A percentile compares a stretch with the other conserved stretches of the same genome.
Evolutionary conservation across 345 rosid genomes (phyloP).

Genomic region (Salix dunnii): DNA sequence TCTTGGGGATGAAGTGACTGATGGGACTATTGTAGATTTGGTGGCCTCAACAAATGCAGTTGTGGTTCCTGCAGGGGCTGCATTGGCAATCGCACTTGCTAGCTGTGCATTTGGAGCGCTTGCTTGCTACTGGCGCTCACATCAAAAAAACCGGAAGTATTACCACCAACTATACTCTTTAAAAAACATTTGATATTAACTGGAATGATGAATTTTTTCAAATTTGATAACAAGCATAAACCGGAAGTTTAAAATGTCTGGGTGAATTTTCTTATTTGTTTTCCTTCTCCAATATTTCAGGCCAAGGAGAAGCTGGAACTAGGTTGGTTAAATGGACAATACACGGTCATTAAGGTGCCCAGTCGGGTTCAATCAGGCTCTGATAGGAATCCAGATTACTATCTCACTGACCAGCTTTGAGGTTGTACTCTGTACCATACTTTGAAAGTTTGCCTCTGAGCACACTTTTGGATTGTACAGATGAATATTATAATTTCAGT

Average conservation of each 20-base stretch:
- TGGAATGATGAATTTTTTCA: constrained; percentile 37
- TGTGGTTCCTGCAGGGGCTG: constrained; percentile 91
- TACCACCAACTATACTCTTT: constrained; percentile 75
- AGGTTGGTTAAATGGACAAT: constrained; percentile 29
- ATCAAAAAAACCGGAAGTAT: constrained; percentile 94
- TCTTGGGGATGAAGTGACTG: constrained; percentile 32
- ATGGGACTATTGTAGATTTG: constrained; percentile 49
- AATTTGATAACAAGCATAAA: constrained; percentile 9
- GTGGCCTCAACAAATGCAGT: constrained; percentile 63
- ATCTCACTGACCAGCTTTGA: constrained; percentile 18
- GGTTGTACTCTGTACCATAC: constrained; percentile 35
- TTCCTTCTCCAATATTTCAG: constrained; percentile 58
- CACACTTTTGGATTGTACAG: constrained; percentile 26
- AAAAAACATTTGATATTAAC: constrained; percentile 67
- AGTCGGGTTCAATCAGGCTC: constrained; percentile 24
- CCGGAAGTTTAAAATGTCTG: constrained; percentile 18
- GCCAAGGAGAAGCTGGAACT: constrained; percentile 74
- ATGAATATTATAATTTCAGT: constrained; percentile 11
- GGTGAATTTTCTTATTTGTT: constrained; percentile 36
- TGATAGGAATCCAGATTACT: constrained; percentile 33
- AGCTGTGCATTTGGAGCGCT: constrained; percentile 98
- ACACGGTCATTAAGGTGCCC: constrained; percentile 27
- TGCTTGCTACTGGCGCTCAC: constrained; percentile 95
- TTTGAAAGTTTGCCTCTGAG: neutral
- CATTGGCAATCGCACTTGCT: constrained; percentile 90